These are phyloP conservation scores for Diaporthe batatas DNA, from an alignment of 2,329 filamentous ascomycete genomes.

Conservation along the genomic window DNA sequence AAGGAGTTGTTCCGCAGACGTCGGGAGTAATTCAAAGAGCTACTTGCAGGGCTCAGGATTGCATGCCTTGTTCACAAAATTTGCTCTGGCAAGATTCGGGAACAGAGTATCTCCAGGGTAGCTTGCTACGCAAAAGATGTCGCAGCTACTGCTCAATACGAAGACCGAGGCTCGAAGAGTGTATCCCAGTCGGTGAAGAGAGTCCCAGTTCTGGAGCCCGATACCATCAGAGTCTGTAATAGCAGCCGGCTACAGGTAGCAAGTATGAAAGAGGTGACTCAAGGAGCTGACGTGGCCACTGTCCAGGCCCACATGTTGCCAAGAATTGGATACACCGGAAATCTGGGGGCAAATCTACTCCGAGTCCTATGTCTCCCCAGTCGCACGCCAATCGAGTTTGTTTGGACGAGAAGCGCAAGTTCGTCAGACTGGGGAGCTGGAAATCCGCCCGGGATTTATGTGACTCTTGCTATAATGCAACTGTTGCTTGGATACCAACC, in stretches of 20 bases:
- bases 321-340: neutral
- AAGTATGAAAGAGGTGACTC: neutral
- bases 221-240: too few species aligned
- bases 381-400: neutral
- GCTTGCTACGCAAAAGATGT: neutral
- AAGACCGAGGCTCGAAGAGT: neutral
- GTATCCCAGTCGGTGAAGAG: neutral
- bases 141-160: too few species aligned
- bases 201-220: too few species aligned
- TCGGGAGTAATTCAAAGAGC: too few species aligned
- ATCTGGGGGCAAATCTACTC: neutral
- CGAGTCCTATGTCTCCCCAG: neutral
- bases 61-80: too few species aligned
- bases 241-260: too few species aligned
- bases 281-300: neutral
- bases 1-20: too few species aligned
- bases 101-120: too few species aligned
- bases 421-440: neutral
- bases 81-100: too few species aligned
- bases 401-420: neutral
- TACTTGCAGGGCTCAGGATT: too few species aligned
- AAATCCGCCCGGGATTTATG: neutral
- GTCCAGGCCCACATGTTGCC: neutral
- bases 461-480: too few species aligned
- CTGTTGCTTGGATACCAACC: too few species aligned